Conservation (phyloP, 169 alveolate species). For the Cryptosporidium canis region DNA sequence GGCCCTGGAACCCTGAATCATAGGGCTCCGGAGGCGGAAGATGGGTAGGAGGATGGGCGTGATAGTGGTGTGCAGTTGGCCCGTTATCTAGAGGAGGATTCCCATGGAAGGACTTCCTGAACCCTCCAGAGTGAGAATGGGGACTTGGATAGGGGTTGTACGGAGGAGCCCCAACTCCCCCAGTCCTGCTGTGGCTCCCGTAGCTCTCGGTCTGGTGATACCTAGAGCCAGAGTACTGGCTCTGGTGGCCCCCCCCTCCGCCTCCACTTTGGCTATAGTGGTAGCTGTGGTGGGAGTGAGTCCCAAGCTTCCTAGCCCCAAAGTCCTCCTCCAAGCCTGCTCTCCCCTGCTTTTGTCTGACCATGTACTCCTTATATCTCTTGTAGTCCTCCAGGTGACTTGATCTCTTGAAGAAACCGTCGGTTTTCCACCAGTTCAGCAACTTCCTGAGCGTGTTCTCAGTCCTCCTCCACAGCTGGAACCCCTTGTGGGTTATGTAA, state of each 20-base stretch:
- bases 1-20: background rate
- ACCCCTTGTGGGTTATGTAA: slow-evolving; percentile 43
- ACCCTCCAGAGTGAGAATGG: slow-evolving; percentile 13
- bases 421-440: slow-evolving; percentile 71
- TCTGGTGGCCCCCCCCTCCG: background rate
- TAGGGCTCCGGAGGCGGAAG: slow-evolving; percentile 2
- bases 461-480: slow-evolving; percentile 61
- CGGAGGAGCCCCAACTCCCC: background rate
- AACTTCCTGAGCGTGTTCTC: slow-evolving; percentile 57
- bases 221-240: background rate
- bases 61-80: background rate
- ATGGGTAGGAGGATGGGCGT: background rate
- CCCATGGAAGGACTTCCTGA: slow-evolving; percentile 17
- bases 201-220: background rate
- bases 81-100: slow-evolving; percentile 4
- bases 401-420: slow-evolving; percentile 53
- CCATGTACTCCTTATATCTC: slow-evolving; percentile 62
- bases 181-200: background rate
- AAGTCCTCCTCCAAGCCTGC: background rate
- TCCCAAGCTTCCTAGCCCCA: background rate
- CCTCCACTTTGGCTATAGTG: background rate
- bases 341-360: slow-evolving; percentile 49
- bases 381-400: slow-evolving; percentile 48
- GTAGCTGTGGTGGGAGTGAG: background rate
- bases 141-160: background rate